phyloP scores from a whole-genome alignment of 1,284 basidiomycete genomes.

The Leucoagaricus sp. region DNA sequence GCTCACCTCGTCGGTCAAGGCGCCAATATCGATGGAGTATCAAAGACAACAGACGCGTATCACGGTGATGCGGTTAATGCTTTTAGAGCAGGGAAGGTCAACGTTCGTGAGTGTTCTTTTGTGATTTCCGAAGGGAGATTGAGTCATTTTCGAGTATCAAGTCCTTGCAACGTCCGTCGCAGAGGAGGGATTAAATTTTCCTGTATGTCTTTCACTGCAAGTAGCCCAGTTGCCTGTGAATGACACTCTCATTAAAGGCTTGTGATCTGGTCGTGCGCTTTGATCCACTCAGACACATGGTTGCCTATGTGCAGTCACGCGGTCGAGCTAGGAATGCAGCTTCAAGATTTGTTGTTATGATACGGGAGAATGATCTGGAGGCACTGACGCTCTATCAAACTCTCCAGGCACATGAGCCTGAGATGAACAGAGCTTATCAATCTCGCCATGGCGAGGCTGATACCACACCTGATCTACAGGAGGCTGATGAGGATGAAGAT shows the following conservation, averaged over 20 bases:
- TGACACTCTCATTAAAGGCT: conserved; percentile 44
- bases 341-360: conserved; percentile 80
- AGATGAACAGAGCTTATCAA: conserved; percentile 64
- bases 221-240: not conserved
- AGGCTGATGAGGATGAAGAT: conserved; percentile 48
- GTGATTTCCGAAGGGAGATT: not conserved
- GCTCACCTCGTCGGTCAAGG: conserved; percentile 75
- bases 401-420: conserved; percentile 62
- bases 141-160: conserved; percentile 25
- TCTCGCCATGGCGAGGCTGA: conserved; percentile 35
- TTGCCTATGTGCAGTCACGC: conserved; percentile 82
- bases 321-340: conserved; percentile 76
- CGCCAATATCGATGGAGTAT: conserved; percentile 37
- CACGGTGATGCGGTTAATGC: conserved; percentile 60
- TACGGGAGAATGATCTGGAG: conserved; percentile 56
- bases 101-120: conserved; percentile 56
- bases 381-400: conserved; percentile 58
- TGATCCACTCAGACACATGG: conserved; percentile 75
- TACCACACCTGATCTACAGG: conserved; percentile 29
- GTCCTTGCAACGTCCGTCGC: conserved; percentile 85
- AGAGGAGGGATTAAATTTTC: conserved; percentile 88
- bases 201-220: conserved; percentile 44
- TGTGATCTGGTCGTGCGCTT: conserved; percentile 86
- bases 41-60: conserved; percentile 52
- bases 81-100: conserved; percentile 67